phyloP scores from a whole-genome alignment of 2,329 filamentous ascomycete species.

The Clarireedia hainanense region DNA sequence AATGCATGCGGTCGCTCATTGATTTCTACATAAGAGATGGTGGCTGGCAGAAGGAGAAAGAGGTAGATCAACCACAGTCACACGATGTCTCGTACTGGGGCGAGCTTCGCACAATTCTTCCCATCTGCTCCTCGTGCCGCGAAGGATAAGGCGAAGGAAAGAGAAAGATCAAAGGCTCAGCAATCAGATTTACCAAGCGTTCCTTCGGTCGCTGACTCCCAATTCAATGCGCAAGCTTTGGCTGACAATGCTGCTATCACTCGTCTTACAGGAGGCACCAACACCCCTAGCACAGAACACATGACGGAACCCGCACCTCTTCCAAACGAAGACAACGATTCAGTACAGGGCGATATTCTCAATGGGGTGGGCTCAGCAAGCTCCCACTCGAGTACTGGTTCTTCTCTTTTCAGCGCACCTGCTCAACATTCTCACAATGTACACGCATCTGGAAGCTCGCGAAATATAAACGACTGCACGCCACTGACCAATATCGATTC shows the following conservation, averaged over 20 bases:
- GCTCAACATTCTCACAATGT: conserved; percentile 20
- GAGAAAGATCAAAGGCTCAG: conserved; percentile 47
- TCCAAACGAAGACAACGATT: conserved; percentile 47
- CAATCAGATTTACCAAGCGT: conserved; percentile 25
- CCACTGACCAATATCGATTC: conserved; percentile 60
- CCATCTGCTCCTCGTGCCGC: conserved; percentile 58
- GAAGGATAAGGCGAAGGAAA: conserved; percentile 50
- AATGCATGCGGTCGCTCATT: conserved; percentile 25
- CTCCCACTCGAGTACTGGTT: conserved; percentile 62
- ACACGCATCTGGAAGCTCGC: conserved; percentile 20
- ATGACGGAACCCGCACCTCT: conserved; percentile 19
- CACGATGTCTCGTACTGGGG: conserved; percentile 72
- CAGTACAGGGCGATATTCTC: conserved; percentile 55
- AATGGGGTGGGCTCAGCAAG: conserved; percentile 66
- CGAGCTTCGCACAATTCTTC: conserved; percentile 82
- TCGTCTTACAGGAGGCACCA: conserved; percentile 20
- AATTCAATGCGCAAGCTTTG: conserved; percentile 22
- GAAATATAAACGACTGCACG: conserved; percentile 43
- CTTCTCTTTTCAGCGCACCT: conserved; percentile 57
- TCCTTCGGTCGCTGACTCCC: conserved; percentile 29
- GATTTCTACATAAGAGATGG: conserved; percentile 23
- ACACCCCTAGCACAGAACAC: conserved; percentile 10
- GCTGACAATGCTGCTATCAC: conserved; percentile 26
- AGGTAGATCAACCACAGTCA: conserved; percentile 29
- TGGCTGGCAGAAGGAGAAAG: conserved; percentile 25